A percentile compares a stretch with the other conserved stretches of the same genome.
These are phyloP conservation scores for Mycena kentingensis DNA, from an alignment of 768 basidiomycete genomes.

Conservation along the genomic window DNA sequence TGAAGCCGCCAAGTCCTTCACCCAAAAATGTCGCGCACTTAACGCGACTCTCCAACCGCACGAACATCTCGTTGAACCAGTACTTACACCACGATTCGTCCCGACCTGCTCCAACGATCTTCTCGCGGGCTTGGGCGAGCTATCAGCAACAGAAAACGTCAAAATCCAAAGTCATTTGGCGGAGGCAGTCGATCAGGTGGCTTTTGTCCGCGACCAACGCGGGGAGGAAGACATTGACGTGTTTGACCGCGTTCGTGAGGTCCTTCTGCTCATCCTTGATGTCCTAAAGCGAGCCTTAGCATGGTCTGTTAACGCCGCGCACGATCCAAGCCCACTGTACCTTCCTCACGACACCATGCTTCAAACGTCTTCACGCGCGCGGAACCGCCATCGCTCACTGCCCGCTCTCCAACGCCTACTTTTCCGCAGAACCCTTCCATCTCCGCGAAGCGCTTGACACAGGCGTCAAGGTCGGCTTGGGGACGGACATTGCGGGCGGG, in stretches of 20 bases:
- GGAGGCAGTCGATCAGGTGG: conserved; percentile 75
- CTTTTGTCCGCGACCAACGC: conserved; percentile 64
- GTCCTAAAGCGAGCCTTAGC: conserved; percentile 37
- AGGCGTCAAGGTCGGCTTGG: conserved; percentile 74
- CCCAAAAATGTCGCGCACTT: conserved; percentile 48
- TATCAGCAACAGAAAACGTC: conserved; percentile 49
- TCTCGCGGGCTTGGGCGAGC: conserved; percentile 58
- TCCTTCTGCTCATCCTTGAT: not conserved
- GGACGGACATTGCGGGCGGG: conserved; percentile 85
- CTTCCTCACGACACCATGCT: conserved; percentile 56
- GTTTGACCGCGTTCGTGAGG: conserved; percentile 59
- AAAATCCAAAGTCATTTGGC: conserved; percentile 82
- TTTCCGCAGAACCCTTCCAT: conserved; percentile 70
- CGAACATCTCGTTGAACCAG: conserved; percentile 67
- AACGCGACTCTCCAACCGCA: conserved; percentile 44
- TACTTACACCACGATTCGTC: conserved; percentile 87
- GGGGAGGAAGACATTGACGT: conserved; percentile 72
- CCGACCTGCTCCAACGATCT: conserved; percentile 83
- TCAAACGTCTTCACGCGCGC: conserved; percentile 48
- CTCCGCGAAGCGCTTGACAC: conserved; percentile 68
- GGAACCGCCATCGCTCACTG: conserved; percentile 81
- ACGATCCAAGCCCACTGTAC: conserved; percentile 92
- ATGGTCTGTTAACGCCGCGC: conserved; percentile 57
- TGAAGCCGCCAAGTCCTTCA: conserved; percentile 56
- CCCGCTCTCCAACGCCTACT: conserved; percentile 87